phyloP scores from a whole-genome alignment of 495 filamentous ascomycete species.

The Geopyxis carbonaria region DNA sequence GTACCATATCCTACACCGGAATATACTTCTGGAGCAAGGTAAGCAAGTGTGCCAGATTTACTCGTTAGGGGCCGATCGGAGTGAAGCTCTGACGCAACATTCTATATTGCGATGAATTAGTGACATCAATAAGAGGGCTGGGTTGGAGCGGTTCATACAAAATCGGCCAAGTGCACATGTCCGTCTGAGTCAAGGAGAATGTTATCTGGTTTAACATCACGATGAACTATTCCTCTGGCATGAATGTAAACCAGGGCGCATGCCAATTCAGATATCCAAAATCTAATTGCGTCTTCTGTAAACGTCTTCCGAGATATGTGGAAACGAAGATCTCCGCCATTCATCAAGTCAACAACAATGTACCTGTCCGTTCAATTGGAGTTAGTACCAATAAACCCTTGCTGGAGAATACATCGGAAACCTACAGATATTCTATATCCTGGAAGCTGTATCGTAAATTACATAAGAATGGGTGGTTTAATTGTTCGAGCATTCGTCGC shows the following conservation, averaged over 20 bases:
- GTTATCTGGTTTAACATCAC: conserved; percentile 95
- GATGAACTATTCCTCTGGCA: conserved; percentile 79
- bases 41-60: conserved; percentile 91
- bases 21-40: conserved; percentile 92
- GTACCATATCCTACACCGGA: conserved; percentile 66
- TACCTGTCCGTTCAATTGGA: conserved; percentile 47
- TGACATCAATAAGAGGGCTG: not conserved
- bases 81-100: conserved; percentile 85
- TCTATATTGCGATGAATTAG: conserved; percentile 36
- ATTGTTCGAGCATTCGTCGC: conserved; percentile 88
- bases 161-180: conserved; percentile 94
- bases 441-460: conserved; percentile 98
- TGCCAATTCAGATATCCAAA: conserved; percentile 88
- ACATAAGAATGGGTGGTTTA: conserved; percentile 96
- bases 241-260: conserved; percentile 90
- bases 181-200: conserved; percentile 84
- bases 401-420: conserved; percentile 2
- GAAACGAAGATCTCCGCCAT: conserved; percentile 88
- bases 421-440: conserved; percentile 96
- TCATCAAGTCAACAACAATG: conserved; percentile 96
- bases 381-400: conserved; percentile 2
- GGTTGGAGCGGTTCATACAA: conserved; percentile 41
- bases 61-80: conserved; percentile 72
- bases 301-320: conserved; percentile 97
- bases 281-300: conserved; percentile 88